Percentiles rank a stretch among this genome's conserved stretches.
These are phyloP conservation scores for Hymenoscyphus linearis DNA, from an alignment of 2,329 filamentous ascomycete species.

Conservation along the genomic window DNA sequence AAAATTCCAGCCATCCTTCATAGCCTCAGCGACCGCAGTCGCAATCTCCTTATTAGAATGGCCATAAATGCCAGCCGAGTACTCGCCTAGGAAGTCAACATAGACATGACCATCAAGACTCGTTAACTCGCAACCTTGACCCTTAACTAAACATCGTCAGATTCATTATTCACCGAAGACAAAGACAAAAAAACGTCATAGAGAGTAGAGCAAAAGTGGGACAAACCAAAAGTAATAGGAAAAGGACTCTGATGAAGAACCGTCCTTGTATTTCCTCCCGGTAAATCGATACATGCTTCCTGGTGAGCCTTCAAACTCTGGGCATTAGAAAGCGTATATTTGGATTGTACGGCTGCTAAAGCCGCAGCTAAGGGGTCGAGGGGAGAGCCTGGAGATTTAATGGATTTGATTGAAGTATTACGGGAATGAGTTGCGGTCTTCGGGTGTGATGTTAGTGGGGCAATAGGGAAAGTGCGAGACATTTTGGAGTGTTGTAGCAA, in stretches of 20 bases:
- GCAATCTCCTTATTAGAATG: conserved; percentile 55
- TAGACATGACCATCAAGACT: conserved; percentile 35
- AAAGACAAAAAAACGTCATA: too few species aligned
- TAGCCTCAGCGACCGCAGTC: conserved; percentile 40
- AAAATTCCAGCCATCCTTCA: conserved; percentile 46
- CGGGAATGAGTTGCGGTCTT: background rate
- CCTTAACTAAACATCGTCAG: conserved; percentile 7
- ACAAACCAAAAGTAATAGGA: conserved; percentile 18
- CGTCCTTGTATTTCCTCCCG: conserved; percentile 26
- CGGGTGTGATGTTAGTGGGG: background rate
- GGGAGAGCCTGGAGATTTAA: background rate
- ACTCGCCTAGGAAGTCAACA: conserved; percentile 57
- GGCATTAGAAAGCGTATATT: conserved; percentile 7
- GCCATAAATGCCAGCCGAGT: conserved; percentile 60
- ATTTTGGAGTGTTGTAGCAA: background rate
- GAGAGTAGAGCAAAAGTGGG: too few species aligned
- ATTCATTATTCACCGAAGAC: background rate
- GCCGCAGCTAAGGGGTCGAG: background rate
- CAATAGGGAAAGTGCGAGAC: background rate
- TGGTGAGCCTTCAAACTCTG: conserved; percentile 12
- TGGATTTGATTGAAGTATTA: background rate
- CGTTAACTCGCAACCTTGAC: conserved; percentile 17
- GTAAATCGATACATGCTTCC: conserved; percentile 22
- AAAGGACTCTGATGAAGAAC: conserved; percentile 23
- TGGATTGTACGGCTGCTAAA: background rate